A percentile compares a stretch with the other conserved stretches of the same genome.
These are phyloP conservation scores for Stachybotrys echinatus DNA, from an alignment of 2,329 filamentous ascomycete species.

Conservation along the genomic window DNA sequence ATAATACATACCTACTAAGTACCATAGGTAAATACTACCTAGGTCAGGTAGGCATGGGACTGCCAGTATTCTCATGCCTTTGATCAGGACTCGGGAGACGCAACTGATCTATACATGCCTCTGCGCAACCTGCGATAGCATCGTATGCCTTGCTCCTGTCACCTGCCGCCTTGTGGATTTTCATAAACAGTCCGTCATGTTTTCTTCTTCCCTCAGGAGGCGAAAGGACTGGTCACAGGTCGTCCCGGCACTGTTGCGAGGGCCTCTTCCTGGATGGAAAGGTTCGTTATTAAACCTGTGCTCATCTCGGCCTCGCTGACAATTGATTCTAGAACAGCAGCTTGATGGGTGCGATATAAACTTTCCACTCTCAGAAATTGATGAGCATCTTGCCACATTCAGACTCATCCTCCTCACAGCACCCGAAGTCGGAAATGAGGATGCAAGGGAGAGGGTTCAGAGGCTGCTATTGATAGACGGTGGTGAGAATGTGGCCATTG, in stretches of 20 bases:
- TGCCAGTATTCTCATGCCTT: too few relatives aligned
- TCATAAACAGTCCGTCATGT: conserved; percentile 20
- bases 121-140: not conserved
- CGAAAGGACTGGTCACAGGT: conserved; percentile 28
- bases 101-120: too few relatives aligned
- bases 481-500: conserved; percentile 31
- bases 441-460: conserved; percentile 28
- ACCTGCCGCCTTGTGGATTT: not conserved
- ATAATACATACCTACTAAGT: too few relatives aligned
- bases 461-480: conserved; percentile 35
- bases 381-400: conserved; percentile 14
- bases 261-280: conserved; percentile 14
- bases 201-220: conserved; percentile 33
- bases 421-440: conserved; percentile 24
- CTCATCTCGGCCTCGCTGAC: conserved; percentile 1
- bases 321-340: conserved; percentile 26
- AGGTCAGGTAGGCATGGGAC: too few relatives aligned
- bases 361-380: conserved; percentile 22
- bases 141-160: not conserved
- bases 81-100: too few relatives aligned
- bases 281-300: conserved; percentile 12
- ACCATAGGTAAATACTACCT: too few relatives aligned
- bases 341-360: conserved; percentile 41
- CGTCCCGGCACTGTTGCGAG: conserved; percentile 17
- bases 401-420: conserved; percentile 35